phyloP scores from a whole-genome alignment of 768 basidiomycete species.

The Suillus brevipes region DNA sequence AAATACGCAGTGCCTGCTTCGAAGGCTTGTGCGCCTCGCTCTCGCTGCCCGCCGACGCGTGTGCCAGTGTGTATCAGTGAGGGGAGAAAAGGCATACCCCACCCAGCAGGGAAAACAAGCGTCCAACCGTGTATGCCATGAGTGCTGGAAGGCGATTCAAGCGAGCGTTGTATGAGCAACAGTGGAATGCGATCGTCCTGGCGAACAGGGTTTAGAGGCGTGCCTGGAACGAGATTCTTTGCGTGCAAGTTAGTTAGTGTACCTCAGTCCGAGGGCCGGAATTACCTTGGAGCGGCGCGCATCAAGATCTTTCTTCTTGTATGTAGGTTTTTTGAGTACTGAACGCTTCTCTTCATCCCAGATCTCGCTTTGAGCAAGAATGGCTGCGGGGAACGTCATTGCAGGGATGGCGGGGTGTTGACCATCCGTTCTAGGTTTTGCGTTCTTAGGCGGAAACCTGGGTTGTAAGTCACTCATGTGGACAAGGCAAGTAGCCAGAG shows the following conservation, averaged over 20 bases:
- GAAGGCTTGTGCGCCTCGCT: slow-evolving; percentile 77
- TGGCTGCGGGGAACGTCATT: slow-evolving; percentile 51
- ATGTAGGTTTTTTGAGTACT: slow-evolving; percentile 58
- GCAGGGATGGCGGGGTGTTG: slow-evolving; percentile 28
- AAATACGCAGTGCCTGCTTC: slow-evolving; percentile 77
- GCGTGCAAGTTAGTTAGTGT: not conserved
- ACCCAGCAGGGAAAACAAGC: slow-evolving; percentile 81
- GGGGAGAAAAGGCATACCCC: slow-evolving; percentile 86
- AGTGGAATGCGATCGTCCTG: slow-evolving; percentile 86
- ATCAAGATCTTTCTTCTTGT: slow-evolving; percentile 84
- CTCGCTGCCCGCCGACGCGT: slow-evolving; percentile 82
- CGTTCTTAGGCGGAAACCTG: slow-evolving; percentile 86
- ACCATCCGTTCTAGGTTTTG: slow-evolving; percentile 41
- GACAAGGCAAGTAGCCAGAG: not conserved
- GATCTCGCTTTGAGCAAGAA: slow-evolving; percentile 64
- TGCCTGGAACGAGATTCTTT: slow-evolving; percentile 80
- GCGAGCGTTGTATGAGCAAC: slow-evolving; percentile 77
- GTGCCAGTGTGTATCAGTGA: slow-evolving; percentile 84
- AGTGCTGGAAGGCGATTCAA: slow-evolving; percentile 42
- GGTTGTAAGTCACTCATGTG: not conserved
- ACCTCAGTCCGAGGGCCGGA: slow-evolving; percentile 1
- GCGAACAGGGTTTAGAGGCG: slow-evolving; percentile 57
- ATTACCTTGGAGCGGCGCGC: slow-evolving; percentile 72
- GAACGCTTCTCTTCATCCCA: slow-evolving; percentile 58
- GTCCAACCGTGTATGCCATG: slow-evolving; percentile 82